Base-by-base conservation (phyloP, 2,329 filamentous ascomycete genomes). In the Leptographium wingfieldii region DNA sequence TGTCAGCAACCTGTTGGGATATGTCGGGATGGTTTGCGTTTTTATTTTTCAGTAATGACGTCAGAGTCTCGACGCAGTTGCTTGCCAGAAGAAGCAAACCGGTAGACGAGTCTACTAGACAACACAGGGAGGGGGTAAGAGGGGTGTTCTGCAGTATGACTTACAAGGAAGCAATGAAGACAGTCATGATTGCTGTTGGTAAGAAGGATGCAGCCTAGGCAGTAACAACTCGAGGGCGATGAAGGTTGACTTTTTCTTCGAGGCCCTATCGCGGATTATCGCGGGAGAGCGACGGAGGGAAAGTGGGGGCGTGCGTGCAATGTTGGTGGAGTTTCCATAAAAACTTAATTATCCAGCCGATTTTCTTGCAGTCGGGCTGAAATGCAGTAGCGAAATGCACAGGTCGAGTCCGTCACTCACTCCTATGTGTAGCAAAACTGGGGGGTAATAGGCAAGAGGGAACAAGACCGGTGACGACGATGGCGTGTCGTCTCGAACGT, bases 141-240 rank as follows among this genome's bases (percentile, higher is more conserved):
- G 22, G 48, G 29, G 48, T 27, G 43, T 40, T 19, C 25, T 19
- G 5, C 29, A 60, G 48, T n/a, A 58, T 57, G 12, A 68, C 68
- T 68, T 65, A 72, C 69, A 70, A 64, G n/a, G 75, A 77, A 62
- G 74, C 77, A 62, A 80, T 72, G 63, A 80, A 80, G 65, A 79
- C 73, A 3, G 59, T 60, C 59, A 60, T 60, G 0, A 4, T 60
- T 54, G 12, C 22, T 4, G 54, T 25, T 51, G 31, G 43, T 19
- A 19, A 11, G 7, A n/a, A 10, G 29, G 16, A 52, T 19, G 27
- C 14, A 7, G 43, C 25, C 46, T 43, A 19, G n/a, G 16, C 35
- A 35, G 27, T n/a, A n/a, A 43, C 31, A 4, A 31, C 5, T 35
- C 52, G 52, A 29, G 35, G 40, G 25, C 33, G 33, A 38, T n/a